Evolutionary conservation across 441 rosid genomes (phyloP).

Genomic region (Melianthus villosus): DNA sequence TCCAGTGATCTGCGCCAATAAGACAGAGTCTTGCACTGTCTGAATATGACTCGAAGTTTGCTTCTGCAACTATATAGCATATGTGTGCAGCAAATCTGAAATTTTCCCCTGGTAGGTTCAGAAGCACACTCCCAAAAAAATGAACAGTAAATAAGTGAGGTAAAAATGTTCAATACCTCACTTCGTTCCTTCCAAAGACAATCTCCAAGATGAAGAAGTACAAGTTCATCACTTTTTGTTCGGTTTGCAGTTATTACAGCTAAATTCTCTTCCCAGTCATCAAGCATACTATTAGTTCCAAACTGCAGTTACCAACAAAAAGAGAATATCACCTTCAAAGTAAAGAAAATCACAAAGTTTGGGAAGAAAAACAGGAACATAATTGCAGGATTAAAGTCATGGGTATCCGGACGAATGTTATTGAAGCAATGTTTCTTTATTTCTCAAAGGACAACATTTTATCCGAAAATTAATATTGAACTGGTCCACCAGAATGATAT

Average conservation of each 20-base stretch:
- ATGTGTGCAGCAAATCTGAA: constrained; percentile 90
- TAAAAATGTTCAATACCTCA: constrained; percentile 39
- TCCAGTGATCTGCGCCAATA: constrained; percentile 93
- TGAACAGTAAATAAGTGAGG: constrained; percentile 4
- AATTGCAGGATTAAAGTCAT: no score
- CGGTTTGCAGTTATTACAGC: constrained; percentile 92
- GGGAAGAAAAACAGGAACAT: no score
- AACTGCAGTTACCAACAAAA: constrained; percentile 23
- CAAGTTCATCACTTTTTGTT: constrained; percentile 88
- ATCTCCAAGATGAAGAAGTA: constrained; percentile 92
- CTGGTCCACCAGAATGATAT: neutral
- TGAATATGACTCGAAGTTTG: constrained; percentile 83
- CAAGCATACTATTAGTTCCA: constrained; percentile 72
- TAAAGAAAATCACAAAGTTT: no score
- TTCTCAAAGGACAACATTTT: no score
- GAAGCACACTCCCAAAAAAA: constrained; percentile 4
- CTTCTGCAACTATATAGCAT: constrained; percentile 88
- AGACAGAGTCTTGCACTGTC: constrained; percentile 89
- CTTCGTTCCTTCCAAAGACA: constrained; percentile 91
- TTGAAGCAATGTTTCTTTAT: no score
- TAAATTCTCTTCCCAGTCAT: constrained; percentile 94
- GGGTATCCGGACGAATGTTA: no score
- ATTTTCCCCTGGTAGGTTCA: constrained; percentile 11
- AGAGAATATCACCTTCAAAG: neutral
- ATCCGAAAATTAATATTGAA: no score